phyloP scores from a whole-genome alignment of 495 filamentous ascomycete genomes.

The Lasiosphaeria ovina region DNA sequence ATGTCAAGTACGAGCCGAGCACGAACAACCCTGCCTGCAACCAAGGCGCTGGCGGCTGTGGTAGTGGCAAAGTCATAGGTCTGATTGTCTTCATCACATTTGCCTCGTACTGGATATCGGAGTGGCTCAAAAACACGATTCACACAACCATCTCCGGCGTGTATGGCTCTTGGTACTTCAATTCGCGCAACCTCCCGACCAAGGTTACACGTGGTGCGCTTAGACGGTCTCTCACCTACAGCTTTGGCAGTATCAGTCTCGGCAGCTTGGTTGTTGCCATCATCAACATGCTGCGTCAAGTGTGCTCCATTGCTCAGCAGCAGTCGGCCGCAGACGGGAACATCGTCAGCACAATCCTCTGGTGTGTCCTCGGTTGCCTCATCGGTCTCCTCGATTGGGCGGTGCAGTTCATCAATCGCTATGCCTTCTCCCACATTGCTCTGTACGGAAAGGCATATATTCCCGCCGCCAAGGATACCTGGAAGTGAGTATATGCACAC shows the following conservation, averaged over 20 bases:
- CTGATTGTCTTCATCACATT: conserved; percentile 85
- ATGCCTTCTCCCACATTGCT: conserved; percentile 89
- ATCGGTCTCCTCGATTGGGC: conserved; percentile 82
- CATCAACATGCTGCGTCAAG: conserved; percentile 77
- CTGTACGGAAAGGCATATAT: conserved; percentile 87
- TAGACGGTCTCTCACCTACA: conserved; percentile 77
- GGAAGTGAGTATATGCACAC: conserved; percentile 48
- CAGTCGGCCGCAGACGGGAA: conserved; percentile 65
- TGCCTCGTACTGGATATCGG: conserved; percentile 86
- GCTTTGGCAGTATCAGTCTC: conserved; percentile 85
- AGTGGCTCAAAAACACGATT: conserved; percentile 89
- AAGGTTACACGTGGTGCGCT: conserved; percentile 76
- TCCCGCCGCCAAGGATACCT: conserved; percentile 81
- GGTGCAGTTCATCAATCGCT: conserved; percentile 74
- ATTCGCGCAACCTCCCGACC: conserved; percentile 64
- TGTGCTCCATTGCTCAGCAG: conserved; percentile 69
- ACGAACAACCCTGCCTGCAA: conserved; percentile 65
- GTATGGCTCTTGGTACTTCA: conserved; percentile 94
- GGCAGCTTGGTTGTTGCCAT: conserved; percentile 84
- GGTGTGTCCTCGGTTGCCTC: conserved; percentile 71
- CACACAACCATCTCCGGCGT: conserved; percentile 85
- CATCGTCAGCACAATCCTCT: conserved; percentile 61
- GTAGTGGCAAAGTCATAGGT: conserved; percentile 73
- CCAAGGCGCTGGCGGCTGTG: conserved; percentile 64
- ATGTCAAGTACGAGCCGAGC: conserved; percentile 73